Evolutionary conservation across 2,329 filamentous ascomycete genomes (phyloP), one percentile per base, ranked within the genome.

Genomic region (Hypoxylon sp.): DNA sequence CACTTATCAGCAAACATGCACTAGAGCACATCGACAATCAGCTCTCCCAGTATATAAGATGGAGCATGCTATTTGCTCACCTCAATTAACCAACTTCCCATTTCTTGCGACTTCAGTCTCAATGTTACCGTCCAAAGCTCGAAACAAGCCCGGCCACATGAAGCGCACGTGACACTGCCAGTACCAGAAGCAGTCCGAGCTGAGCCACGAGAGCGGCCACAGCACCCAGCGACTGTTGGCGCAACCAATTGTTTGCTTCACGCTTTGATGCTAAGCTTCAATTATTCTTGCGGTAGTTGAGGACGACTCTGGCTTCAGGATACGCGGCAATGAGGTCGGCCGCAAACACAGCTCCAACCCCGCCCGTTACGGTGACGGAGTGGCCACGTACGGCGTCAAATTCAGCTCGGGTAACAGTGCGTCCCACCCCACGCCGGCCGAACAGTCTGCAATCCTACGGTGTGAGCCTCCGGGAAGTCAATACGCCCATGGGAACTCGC

Each of bases 261-360:
- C 53, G 52, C 78, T 80, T 38, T 69, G 59, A 68, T 78, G 75
- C 82, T 81, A 83, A n/a, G 73, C 74, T 20, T 79, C 75, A 7
- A 77, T 70, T n/a, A 60, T 83, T 80, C n/a, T 77, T 71, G 5
- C 77, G 72, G 32, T 78, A 80, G 65, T 75, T 73, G 58, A 81
- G 77, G 16, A 85, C 78, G 9, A 85, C 82, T 63, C 81, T 82
- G 44, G 84, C 83, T 26, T 84, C 76, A 0, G 83, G 83, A 60
- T 84, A 84, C 11, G 83, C 72, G 16, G 78, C 77, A 56, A 84
- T 74, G 45, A 84, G 68, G 50, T 85, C 82, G 14, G 78, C 75
- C 2, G 76, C 78, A 44, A 85, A 80, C 22, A 79, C 67, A 7
- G 65, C 77, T 2, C 76, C 77, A 1, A 82, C 78, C 1, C 77